Conservation (phyloP, 768 basidiomycete genomes). For the Basidioascus undulatus region DNA sequence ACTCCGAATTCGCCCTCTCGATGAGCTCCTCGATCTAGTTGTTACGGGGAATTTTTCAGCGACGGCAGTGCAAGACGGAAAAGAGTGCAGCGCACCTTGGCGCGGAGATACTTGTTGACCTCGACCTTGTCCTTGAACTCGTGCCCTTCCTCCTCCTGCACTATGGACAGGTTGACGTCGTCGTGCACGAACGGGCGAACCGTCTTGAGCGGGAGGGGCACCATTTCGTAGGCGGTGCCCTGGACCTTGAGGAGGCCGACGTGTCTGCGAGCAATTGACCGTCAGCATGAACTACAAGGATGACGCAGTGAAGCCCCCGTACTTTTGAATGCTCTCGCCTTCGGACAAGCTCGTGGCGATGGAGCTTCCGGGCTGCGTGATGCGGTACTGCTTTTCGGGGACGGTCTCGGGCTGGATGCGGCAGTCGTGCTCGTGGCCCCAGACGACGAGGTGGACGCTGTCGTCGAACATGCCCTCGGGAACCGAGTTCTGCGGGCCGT, state of each 20-base stretch:
- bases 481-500: conserved; percentile 79
- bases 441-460: conserved; percentile 71
- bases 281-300: neutral
- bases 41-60: neutral
- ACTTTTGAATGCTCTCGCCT: conserved; percentile 85
- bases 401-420: conserved; percentile 74
- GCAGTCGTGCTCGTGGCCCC: conserved; percentile 99
- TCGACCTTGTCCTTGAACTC: conserved; percentile 59
- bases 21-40: conserved; percentile 70
- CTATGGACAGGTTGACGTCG: conserved; percentile 47
- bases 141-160: conserved; percentile 48
- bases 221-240: conserved; percentile 63
- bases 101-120: conserved; percentile 55
- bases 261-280: conserved; percentile 31
- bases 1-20: conserved; percentile 44
- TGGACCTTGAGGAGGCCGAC: conserved; percentile 74
- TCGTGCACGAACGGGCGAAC: conserved; percentile 87
- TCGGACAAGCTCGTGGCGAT: conserved; percentile 85
- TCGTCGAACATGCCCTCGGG: conserved; percentile 97
- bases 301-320: conserved; percentile 7
- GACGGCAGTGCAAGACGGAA: neutral
- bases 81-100: conserved; percentile 25
- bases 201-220: conserved; percentile 64
- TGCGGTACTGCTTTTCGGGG: conserved; percentile 70
- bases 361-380: conserved; percentile 83